A percentile compares a stretch with the other conserved stretches of the same genome.
These are phyloP conservation scores for Metschnikowia dekortorum DNA, from an alignment of 805 yeast genomes.

Conservation along the genomic window DNA sequence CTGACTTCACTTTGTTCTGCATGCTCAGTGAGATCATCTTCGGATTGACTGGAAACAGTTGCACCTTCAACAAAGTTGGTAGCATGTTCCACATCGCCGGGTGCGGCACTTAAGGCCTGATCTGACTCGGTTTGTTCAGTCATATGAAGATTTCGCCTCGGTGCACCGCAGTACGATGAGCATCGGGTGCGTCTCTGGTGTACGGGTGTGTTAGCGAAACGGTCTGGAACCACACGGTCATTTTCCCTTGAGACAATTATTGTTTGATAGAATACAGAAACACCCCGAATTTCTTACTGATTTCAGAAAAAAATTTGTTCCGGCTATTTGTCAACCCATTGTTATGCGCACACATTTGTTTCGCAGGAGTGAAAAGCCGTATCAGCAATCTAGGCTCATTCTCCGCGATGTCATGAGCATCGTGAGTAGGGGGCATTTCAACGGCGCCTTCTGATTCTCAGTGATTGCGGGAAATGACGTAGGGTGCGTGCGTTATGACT, in stretches of 20 bases:
- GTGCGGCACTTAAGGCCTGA: neutral
- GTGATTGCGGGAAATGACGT: too few relatives aligned
- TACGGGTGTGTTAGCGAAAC: neutral
- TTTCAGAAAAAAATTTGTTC: neutral
- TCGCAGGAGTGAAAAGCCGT: neutral
- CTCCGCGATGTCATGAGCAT: neutral
- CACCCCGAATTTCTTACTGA: neutral
- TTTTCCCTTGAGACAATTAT: neutral
- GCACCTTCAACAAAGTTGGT: neutral
- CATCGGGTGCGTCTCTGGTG: neutral
- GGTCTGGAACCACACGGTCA: neutral
- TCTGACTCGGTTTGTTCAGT: neutral
- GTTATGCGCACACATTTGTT: neutral
- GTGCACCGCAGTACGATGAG: neutral
- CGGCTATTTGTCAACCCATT: neutral
- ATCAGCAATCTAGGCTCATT: neutral
- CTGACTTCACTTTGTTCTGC: neutral
- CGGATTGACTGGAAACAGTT: neutral
- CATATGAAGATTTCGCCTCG: neutral
- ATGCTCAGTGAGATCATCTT: neutral
- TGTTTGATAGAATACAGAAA: neutral
- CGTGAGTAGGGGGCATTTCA: neutral
- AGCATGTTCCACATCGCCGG: neutral
- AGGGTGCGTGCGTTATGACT: neutral
- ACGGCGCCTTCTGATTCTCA: too few relatives aligned